A percentile compares a stretch with the other conserved stretches of the same genome.
Evolutionary conservation across 768 basidiomycete genomes (phyloP).

Genomic region (Gymnopilus junonius): DNA sequence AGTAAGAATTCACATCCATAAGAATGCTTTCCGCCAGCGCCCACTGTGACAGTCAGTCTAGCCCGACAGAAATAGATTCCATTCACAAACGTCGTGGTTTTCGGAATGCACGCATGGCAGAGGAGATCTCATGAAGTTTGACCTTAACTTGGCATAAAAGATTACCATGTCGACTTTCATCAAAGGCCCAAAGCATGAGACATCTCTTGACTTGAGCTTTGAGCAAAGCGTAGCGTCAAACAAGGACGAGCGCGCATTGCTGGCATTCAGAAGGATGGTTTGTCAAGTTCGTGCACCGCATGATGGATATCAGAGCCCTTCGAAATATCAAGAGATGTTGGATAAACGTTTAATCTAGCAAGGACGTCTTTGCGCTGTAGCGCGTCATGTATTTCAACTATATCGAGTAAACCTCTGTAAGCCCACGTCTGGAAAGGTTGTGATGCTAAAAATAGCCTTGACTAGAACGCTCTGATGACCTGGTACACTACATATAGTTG

Average conservation of each 20-base stretch:
- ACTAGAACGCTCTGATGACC: no score
- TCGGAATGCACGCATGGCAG: not conserved
- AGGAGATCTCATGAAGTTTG: not conserved
- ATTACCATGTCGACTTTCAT: not conserved
- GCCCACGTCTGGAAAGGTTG: no score
- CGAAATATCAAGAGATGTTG: no score
- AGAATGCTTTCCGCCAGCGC: not conserved
- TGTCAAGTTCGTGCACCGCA: not conserved
- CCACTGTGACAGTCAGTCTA: slow-evolving; percentile 1
- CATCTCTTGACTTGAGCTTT: not conserved
- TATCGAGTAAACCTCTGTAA: not conserved
- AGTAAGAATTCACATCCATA: not conserved
- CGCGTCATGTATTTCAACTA: not conserved
- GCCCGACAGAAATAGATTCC: not conserved
- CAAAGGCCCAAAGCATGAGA: not conserved
- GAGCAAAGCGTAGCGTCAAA: not conserved
- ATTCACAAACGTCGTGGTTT: not conserved
- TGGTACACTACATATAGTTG: no score
- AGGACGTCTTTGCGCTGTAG: no score
- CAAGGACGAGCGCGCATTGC: not conserved
- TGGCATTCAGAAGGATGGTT: not conserved
- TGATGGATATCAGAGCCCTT: not conserved
- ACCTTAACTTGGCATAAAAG: no score
- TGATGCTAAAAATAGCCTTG: no score
- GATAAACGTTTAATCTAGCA: no score